Percentiles rank a stretch among this genome's conserved stretches.
Evolutionary conservation across 2,329 filamentous ascomycete genomes (phyloP).

Genomic region (Metarhizium brunneum): DNA sequence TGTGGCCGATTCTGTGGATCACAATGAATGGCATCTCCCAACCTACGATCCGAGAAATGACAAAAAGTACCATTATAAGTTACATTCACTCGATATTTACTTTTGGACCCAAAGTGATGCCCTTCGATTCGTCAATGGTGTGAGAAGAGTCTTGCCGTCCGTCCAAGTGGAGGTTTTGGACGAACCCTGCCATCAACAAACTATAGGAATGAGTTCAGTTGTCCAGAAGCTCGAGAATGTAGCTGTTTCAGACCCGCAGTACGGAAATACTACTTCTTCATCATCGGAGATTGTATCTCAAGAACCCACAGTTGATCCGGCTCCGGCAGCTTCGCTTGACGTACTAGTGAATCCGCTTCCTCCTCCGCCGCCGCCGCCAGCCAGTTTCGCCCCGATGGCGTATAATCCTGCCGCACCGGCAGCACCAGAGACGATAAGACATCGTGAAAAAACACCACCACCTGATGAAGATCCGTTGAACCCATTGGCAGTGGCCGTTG

Average conservation of each 20-base stretch:
- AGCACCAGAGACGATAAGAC: conserved; percentile 60
- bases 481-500: conserved; percentile 48
- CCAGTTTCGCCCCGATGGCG: conserved; percentile 53
- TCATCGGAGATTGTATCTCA: conserved; percentile 7
- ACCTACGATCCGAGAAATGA: conserved; percentile 64
- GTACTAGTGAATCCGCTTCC: conserved; percentile 15
- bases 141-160: conserved; percentile 54
- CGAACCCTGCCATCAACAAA: conserved; percentile 45
- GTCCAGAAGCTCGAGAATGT: conserved; percentile 66
- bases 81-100: conserved; percentile 69
- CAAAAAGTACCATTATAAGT: conserved; percentile 69
- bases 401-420: conserved; percentile 75
- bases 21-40: conserved; percentile 65
- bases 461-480: conserved; percentile 54
- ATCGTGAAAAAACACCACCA: conserved; percentile 74
- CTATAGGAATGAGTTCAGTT: conserved; percentile 53
- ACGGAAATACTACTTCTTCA: conserved; percentile 19
- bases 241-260: conserved; percentile 53
- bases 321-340: conserved; percentile 1
- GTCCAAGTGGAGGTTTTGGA: conserved; percentile 54
- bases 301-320: conserved; percentile 8
- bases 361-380: conserved; percentile 20
- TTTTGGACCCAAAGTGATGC: conserved; percentile 71
- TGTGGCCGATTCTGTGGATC: conserved; percentile 44
- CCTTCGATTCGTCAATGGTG: conserved; percentile 57